phyloP scores from a whole-genome alignment of 768 basidiomycete species.

The Serendipita sp. region DNA sequence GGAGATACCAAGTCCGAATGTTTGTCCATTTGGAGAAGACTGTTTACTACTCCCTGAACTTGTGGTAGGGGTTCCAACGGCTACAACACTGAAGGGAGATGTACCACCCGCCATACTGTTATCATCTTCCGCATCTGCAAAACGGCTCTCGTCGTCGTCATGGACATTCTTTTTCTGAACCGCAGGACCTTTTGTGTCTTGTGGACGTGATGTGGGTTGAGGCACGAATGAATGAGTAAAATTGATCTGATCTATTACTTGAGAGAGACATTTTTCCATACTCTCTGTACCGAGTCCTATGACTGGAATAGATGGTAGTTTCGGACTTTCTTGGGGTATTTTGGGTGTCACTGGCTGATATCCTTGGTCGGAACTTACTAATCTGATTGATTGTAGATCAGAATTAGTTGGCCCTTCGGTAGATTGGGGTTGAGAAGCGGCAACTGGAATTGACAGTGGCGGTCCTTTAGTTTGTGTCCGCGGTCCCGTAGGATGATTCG shows the following conservation, averaged over 20 bases:
- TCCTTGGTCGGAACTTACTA: no score
- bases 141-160: conserved; percentile 14
- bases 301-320: neutral
- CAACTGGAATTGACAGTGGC: no score
- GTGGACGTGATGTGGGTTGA: conserved; percentile 25
- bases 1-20: neutral
- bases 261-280: conserved; percentile 72
- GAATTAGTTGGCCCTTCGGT: no score
- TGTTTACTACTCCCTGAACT: neutral
- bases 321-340: neutral
- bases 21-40: neutral
- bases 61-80: neutral
- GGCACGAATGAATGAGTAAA: conserved; percentile 31
- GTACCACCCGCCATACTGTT: neutral
- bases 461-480: no score
- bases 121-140: conserved; percentile 25
- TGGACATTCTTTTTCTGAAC: neutral
- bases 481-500: no score
- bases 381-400: no score
- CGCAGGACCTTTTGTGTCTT: conserved; percentile 1
- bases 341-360: no score
- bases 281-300: conserved; percentile 31
- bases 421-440: no score
- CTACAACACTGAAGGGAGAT: neutral
- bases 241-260: conserved; percentile 67